phyloP scores from a whole-genome alignment of 257 asterid genomes.

The Perilla frutescens region DNA sequence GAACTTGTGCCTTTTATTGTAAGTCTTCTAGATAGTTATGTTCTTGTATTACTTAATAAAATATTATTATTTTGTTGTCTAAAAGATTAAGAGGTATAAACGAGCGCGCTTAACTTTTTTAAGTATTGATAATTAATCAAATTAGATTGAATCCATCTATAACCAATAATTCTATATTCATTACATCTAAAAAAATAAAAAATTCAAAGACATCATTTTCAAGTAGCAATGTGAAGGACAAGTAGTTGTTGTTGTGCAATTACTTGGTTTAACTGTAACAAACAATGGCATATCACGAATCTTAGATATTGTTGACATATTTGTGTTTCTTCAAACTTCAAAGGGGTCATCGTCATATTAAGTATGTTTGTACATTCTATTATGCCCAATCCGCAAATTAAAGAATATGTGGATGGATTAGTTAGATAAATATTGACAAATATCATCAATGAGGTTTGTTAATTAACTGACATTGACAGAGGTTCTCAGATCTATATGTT shows the following conservation, averaged over 20 bases:
- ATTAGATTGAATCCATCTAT: too few relatives aligned
- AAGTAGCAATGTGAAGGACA: constrained; percentile 31
- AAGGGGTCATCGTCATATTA: constrained; percentile 8
- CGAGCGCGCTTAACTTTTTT: too few relatives aligned
- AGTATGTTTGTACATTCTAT: constrained; percentile 6
- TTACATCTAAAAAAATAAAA: too few relatives aligned
- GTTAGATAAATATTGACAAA: not conserved
- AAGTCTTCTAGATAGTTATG: too few relatives aligned
- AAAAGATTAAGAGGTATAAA: too few relatives aligned
- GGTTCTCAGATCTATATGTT: not conserved
- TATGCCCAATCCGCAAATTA: not conserved
- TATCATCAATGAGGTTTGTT: not conserved
- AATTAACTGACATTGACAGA: too few relatives aligned
- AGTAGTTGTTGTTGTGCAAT: constrained; percentile 19
- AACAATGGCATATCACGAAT: constrained; percentile 5
- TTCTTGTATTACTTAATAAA: too few relatives aligned
- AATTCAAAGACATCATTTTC: constrained; percentile 24
- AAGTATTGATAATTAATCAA: too few relatives aligned
- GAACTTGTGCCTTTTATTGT: too few relatives aligned
- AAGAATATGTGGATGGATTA: not conserved
- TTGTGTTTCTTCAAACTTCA: constrained; percentile 16
- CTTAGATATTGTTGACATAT: constrained; percentile 14
- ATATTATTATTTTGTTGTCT: too few relatives aligned
- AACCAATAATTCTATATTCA: too few relatives aligned
- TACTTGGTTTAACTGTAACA: not conserved